phyloP scores from a whole-genome alignment of 371 early-diverging fungal genomes.

The Lichtheimia ornata region DNA sequence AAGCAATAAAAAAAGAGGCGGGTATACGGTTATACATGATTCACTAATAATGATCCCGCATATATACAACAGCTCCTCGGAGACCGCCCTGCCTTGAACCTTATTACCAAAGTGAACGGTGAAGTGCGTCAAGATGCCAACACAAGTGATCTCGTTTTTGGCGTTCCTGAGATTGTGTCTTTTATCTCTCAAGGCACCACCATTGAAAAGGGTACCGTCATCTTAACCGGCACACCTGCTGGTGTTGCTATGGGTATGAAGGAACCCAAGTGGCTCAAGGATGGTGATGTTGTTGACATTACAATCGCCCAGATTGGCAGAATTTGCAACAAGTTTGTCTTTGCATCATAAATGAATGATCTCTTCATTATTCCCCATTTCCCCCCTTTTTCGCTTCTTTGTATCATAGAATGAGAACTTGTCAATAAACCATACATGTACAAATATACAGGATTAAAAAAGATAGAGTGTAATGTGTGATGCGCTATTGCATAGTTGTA shows the following conservation, averaged over 20 bases:
- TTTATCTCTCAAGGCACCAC: conserved; percentile 64
- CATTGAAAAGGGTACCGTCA: conserved; percentile 59
- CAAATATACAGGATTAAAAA: no score
- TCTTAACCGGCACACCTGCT: conserved; percentile 63
- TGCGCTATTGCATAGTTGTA: no score
- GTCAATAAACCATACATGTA: no score
- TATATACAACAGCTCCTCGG: conserved; percentile 26
- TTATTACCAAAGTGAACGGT: conserved; percentile 49
- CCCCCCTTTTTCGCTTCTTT: not conserved
- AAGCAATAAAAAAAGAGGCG: no score
- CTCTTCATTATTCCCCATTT: not conserved
- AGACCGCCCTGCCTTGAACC: conserved; percentile 49
- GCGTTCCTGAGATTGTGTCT: conserved; percentile 44
- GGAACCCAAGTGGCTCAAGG: conserved; percentile 50
- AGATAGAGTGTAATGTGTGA: no score
- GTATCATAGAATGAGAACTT: no score
- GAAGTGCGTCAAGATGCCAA: conserved; percentile 53
- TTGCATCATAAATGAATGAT: conserved; percentile 12
- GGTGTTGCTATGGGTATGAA: conserved; percentile 57
- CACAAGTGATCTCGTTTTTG: conserved; percentile 55
- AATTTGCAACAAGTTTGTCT: conserved; percentile 37
- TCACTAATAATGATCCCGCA: no score
- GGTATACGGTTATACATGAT: no score
- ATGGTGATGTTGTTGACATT: conserved; percentile 52
- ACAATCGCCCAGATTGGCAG: conserved; percentile 58